Evolutionary conservation across 352 stramenopile species (phyloP), one percentile per base, ranked within the genome.

Genomic region (Globisporangium heterothallicum): DNA sequence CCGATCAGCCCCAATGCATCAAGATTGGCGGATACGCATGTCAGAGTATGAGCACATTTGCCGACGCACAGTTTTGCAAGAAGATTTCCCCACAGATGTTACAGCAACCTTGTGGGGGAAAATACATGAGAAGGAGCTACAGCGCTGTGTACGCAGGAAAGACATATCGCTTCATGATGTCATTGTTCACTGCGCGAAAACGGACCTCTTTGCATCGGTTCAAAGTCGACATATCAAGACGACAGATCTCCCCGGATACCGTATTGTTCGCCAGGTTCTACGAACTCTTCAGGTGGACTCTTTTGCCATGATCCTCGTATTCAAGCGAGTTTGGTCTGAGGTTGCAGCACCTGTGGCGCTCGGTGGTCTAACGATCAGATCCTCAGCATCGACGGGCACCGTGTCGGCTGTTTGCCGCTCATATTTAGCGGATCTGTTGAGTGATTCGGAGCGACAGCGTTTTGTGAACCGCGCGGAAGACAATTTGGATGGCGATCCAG

Each of bases 101-200:
- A 58, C 45, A n/a, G 18, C 36, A 30, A 34, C 14, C 9, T 58
- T 78, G 42, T 78, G 71, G 71, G 51, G 21, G 18, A 61, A 49
- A 16, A 45, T 78, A 35, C 78, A 68, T 66, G 25, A 63, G n/a
- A 64, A 63, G 49, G 68, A 76, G 38, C 42, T 57, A 0, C 53
- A 56, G 35, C 48, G 49, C 10, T 42, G 62, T 27, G 30, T 22
- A 6, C 36, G 40, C 40, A 6, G 16, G 6, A 59, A 56, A 2
- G 42, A 48, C 5, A 21, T 74, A 30, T 49, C 44, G 1, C 18
- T 72, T 4, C 4, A 34, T 43, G 63, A 77, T 4, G 54, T 53
- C 18, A 58, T 82, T 19, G 19, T 25, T 6, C 60, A 78, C 16
- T 82, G 71, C 12, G 64, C 61, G 13, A 72, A 61, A 36, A 58